Evolutionary conservation across 2,329 filamentous ascomycete genomes (phyloP), one percentile per base, ranked within the genome.

Genomic region (Xylariaceae sp.): DNA sequence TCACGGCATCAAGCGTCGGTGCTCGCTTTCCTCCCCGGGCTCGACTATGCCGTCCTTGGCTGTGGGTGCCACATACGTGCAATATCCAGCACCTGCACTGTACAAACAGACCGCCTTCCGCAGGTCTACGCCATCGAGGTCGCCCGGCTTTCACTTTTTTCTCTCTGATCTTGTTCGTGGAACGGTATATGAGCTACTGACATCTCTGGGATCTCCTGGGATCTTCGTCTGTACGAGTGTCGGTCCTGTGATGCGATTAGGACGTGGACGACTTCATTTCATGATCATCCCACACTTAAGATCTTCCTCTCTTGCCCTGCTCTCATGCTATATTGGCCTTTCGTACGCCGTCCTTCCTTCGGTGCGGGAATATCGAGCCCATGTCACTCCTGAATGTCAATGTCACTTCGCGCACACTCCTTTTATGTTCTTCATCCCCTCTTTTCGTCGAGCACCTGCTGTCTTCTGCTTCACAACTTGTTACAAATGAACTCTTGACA

Each of bases 311-410:
- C 45, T 39, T 19, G 3, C 19, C 19, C 37, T 6, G 15, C 26
- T 21, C 15, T 34, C 36, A 43, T 50, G 15, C 50, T 22, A 7
- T 47, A 21, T 39, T 21, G 22, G n/a, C 44, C 21, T 51, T 34
- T 32, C 12, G 29, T 50, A 30, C 19, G 15, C 21, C 46, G 32
- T 37, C 30, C 36, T 45, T n/a, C 9, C 22, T 18, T 43, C 39
- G 13, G 18, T 34, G 32, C 30, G 44, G 32, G 18, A 29, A 36
- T 22, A 16, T 16, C 22, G 43, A 40, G 47, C 30, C 36, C 40
- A 41, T 50, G 47, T 51, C 16, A 52, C 51, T 49, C 47, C 32
- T n/a, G 18, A 50, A 46, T 34, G 39, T 48, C 40, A 44, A 51
- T 18, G 49, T 45, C 41, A 34, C 44, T 43, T 32, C 39, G 32